Evolutionary conservation across 2,329 filamentous ascomycete species (phyloP).

Genomic region (Colletotrichum costaricense): DNA sequence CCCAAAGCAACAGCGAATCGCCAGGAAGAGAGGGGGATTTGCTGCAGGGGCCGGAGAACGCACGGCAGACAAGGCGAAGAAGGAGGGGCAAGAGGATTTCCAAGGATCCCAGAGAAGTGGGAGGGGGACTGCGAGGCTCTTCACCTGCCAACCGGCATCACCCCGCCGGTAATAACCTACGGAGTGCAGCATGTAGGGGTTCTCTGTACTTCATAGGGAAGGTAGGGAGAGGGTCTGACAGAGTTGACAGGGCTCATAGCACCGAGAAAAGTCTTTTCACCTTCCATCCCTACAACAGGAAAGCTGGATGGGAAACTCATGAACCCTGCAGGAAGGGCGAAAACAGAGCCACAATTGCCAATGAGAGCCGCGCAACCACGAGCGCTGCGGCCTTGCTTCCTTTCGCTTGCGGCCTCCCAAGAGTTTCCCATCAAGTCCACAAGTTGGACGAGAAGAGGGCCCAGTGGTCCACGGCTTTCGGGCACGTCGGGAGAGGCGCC

Average conservation of each 20-base stretch:
- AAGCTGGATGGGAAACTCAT: not conserved
- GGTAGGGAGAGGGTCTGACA: not conserved
- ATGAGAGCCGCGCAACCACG: not conserved
- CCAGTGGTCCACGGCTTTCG: not conserved
- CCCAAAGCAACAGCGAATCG: slow-evolving; percentile 18
- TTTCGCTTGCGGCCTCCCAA: not conserved
- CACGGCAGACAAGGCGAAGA: not conserved
- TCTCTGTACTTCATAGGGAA: not conserved
- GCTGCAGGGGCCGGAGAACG: slow-evolving; percentile 20
- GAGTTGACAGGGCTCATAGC: not conserved
- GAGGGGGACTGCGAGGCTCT: slow-evolving; percentile 20
- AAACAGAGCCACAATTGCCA: not conserved
- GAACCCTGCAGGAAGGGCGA: not conserved
- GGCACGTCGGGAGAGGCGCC: slow-evolving; percentile 20
- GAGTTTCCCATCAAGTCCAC: not conserved
- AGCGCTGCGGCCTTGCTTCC: not conserved
- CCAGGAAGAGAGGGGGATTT: slow-evolving; percentile 10
- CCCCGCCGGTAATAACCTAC: slow-evolving; percentile 5
- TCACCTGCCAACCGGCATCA: slow-evolving; percentile 31
- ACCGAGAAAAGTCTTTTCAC: not conserved
- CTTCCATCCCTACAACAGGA: not conserved
- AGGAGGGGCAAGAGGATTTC: not conserved
- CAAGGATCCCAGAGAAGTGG: slow-evolving; percentile 3
- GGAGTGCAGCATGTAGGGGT: not conserved
- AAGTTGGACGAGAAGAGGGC: not conserved